Conservation (phyloP, 2,329 filamentous ascomycete species). For the Aspergillus pseudoterreus region DNA sequence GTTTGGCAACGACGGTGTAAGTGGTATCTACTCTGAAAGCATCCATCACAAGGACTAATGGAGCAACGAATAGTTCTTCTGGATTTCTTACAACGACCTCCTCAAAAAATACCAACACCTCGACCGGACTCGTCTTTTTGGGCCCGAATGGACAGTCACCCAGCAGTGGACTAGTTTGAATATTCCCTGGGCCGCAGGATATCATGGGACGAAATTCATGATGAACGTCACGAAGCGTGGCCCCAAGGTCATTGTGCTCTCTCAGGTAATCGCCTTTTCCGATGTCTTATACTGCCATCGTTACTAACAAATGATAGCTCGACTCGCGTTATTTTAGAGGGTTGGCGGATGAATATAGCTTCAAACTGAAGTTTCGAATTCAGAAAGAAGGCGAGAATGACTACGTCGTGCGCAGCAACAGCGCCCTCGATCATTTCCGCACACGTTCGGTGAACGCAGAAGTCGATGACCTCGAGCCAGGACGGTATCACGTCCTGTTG, state of each 20-base stretch:
- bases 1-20: slow-evolving; percentile 70
- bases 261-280: slow-evolving; percentile 38
- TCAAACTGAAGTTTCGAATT: slow-evolving; percentile 56
- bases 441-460: slow-evolving; percentile 73
- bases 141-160: slow-evolving; percentile 57
- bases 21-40: neutral
- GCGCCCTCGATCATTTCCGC: slow-evolving; percentile 53
- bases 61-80: slow-evolving; percentile 44
- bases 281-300: neutral
- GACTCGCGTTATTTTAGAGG: slow-evolving; percentile 60
- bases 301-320: slow-evolving; percentile 34
- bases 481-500: slow-evolving; percentile 71
- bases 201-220: slow-evolving; percentile 58
- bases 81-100: slow-evolving; percentile 59
- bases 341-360: slow-evolving; percentile 55
- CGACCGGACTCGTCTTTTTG: slow-evolving; percentile 59
- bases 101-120: slow-evolving; percentile 58
- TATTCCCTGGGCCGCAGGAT: slow-evolving; percentile 59
- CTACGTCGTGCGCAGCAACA: slow-evolving; percentile 56
- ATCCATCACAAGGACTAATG: slow-evolving; percentile 4
- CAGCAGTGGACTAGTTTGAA: slow-evolving; percentile 60
- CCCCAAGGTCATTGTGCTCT: slow-evolving; percentile 56
- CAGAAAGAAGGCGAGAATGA: slow-evolving; percentile 59
- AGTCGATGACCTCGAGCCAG: slow-evolving; percentile 64
- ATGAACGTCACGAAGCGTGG: slow-evolving; percentile 51